phyloP scores from a whole-genome alignment of 1,139 yeast genomes.

The Debaryomyces nepalensis region DNA sequence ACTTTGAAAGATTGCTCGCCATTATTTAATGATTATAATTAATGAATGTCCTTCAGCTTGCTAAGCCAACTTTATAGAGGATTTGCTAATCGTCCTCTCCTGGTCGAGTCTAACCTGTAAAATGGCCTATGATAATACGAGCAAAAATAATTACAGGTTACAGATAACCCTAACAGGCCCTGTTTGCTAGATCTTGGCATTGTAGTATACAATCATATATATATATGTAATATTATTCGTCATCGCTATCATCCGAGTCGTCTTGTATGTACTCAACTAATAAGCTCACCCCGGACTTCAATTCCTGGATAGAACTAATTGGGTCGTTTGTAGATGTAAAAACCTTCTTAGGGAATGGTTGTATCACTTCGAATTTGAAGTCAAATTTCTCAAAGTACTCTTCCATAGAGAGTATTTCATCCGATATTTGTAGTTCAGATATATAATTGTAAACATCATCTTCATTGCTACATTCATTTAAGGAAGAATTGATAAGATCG shows the following conservation, averaged over 20 bases:
- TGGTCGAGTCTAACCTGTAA: conserved; percentile 5
- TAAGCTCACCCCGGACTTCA: conserved; percentile 45
- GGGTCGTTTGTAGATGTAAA: conserved; percentile 23
- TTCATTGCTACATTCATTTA: conserved; percentile 18
- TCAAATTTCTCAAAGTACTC: conserved; percentile 31
- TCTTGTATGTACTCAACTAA: conserved; percentile 40
- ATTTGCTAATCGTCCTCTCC: conserved; percentile 2
- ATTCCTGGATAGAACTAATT: conserved; percentile 31
- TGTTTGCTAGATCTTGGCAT: too few species aligned
- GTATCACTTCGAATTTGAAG: conserved; percentile 45
- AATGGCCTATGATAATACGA: neutral
- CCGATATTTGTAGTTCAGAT: conserved; percentile 17
- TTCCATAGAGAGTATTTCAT: conserved; percentile 17
- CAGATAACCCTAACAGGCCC: conserved; percentile 1
- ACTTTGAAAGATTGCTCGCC: conserved; percentile 43
- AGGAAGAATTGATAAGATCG: conserved; percentile 19
- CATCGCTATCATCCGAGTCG: conserved; percentile 25
- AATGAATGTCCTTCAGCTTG: neutral
- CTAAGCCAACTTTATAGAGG: conserved; percentile 1
- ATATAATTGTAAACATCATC: conserved; percentile 19
- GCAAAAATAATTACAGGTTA: conserved; percentile 11
- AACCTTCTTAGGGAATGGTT: conserved; percentile 49
- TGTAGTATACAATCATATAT: too few species aligned
- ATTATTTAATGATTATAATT: conserved; percentile 17
- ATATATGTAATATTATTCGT: conserved; percentile 15